Evolutionary conservation across 768 basidiomycete genomes (phyloP).

Genomic region (Polyporus arcularius): DNA sequence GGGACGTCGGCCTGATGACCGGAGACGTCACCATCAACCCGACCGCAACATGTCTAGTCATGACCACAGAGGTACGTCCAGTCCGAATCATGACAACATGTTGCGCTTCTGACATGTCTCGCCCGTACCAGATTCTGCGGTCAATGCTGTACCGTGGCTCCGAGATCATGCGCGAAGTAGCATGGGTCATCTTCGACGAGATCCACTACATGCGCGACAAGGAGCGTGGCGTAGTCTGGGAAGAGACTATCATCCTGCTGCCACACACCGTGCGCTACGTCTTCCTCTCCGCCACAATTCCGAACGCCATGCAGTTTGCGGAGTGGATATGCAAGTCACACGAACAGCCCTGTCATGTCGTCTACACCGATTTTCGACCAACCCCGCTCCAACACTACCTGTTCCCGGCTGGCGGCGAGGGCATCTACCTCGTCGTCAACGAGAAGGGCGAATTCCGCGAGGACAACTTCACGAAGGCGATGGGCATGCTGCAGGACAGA

Average conservation of each 20-base stretch:
- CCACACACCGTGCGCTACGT: constrained; percentile 97
- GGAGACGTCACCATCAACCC: constrained; percentile 99
- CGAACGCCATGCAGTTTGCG: constrained; percentile 99
- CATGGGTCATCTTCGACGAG: constrained; percentile 99
- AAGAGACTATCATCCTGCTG: constrained; percentile 96
- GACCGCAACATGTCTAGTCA: constrained; percentile 93
- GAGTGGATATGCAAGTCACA: constrained; percentile 99
- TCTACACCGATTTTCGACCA: constrained; percentile 98
- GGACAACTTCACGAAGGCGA: constrained; percentile 96
- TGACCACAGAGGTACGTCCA: constrained; percentile 91
- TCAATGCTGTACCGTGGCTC: constrained; percentile 99
- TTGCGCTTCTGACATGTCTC: background rate
- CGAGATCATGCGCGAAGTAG: constrained; percentile 99
- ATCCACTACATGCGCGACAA: constrained; percentile 99
- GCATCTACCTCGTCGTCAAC: constrained; percentile 98
- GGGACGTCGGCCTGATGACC: constrained; percentile 98
- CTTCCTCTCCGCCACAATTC: constrained; percentile 98
- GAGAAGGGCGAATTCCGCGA: constrained; percentile 97
- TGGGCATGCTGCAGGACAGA: constrained; percentile 86
- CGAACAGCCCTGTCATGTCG: constrained; percentile 97
- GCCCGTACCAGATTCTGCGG: constrained; percentile 77
- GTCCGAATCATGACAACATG: background rate
- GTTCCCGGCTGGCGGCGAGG: constrained; percentile 95
- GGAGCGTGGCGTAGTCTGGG: constrained; percentile 99
- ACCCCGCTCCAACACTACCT: constrained; percentile 98